Base-by-base conservation (phyloP, 495 filamentous ascomycete genomes). In the Penicillium manginii region DNA sequence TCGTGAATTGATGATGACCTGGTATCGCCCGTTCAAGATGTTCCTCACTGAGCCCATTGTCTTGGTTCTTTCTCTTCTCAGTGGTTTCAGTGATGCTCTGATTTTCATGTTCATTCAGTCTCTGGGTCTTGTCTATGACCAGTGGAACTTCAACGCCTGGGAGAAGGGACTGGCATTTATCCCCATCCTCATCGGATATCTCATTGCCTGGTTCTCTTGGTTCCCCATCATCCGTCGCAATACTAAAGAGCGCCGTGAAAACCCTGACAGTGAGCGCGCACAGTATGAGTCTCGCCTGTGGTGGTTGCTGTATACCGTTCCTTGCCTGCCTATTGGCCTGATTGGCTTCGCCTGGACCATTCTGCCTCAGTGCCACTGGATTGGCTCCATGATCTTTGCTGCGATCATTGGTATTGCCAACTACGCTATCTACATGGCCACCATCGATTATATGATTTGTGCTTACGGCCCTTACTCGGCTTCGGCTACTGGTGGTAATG, bases 361-460 rank as follows among this genome's bases (percentile, higher is more conserved):
- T 53, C 62, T 80, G n/a, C 81, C 84, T 2, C 75, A 78, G 0
- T 68, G 83, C 35, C 84, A 86, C 60, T 90, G 87, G 87, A 86
- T 88, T 33, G 84, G 73, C 17, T 77, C 80, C 21, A 86, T 88
- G 83, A 66, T 89, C 54, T 88, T 86, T 62, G 72, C 80, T 12
- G 81, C 81, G 33, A 75, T 90, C 50, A 81, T 90, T 48, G 87
- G 87, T 39, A 87, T 89, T 54, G 86, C 86, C 43, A 90, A 90
- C 56, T 86, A 87, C 64, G 66, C 69, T 22, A 90, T 90, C 59
- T 90, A 90, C 70, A 89, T 89, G 86, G 86, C 85, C 9, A 89
- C 87, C 10, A 88, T 90, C 60, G 87, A 90, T 70, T 90, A 90
- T 71, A 89, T 89, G 81, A 84, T 90, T 55, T 81, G 79, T 62